Base-by-base conservation (phyloP, 805 yeast species). In the Candida morakotiae region DNA sequence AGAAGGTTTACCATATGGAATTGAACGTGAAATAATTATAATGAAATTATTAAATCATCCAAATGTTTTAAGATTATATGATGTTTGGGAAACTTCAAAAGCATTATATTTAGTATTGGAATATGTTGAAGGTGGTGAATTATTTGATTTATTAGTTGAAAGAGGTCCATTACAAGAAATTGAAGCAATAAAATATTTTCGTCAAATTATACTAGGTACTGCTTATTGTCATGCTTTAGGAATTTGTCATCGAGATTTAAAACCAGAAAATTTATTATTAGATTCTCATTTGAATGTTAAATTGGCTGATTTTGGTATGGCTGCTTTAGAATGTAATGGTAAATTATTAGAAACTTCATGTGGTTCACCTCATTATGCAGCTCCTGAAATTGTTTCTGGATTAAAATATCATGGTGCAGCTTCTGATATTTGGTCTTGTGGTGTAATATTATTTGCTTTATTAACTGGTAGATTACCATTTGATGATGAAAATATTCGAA, bases 81-180 rank as follows among this genome's bases (percentile, higher is more conserved):
- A 93, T 55, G 98, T 93, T 17, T 93, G 98, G 98, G 98, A 93
- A 61, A 91, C 94, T 47, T 82, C 87, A 47, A 87, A 87, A 53
- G 96, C 91, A 42, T 69, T 93, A 40, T 85, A 81, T 51, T 58
- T 85, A 46, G 87, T 85, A 11, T 62, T 85, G 35, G 94, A 85
- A 55, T 85, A 83, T 55, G 91, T 85, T 22, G 89, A 85, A 58
- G 91, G 93, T n/a, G 94, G 94, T 41, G 94, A 85, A 58, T 62
- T 85, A 38, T 85, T 85, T 48, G 93, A 85, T 51, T 71, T 80
- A 43, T 63, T 85, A 38, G 87, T 84, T 5, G 77, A 73, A 47
- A 73, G 75, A 44, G 93, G 91, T 4, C 82, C 83, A 18, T 60
- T 85, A 32, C 73, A 77, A 21, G 93, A 85, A 59, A 56, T 60